A percentile compares a stretch with the other conserved stretches of the same genome.
Evolutionary conservation across 2,329 filamentous ascomycete species (phyloP).

Genomic region (Berkeleyomyces basicola): DNA sequence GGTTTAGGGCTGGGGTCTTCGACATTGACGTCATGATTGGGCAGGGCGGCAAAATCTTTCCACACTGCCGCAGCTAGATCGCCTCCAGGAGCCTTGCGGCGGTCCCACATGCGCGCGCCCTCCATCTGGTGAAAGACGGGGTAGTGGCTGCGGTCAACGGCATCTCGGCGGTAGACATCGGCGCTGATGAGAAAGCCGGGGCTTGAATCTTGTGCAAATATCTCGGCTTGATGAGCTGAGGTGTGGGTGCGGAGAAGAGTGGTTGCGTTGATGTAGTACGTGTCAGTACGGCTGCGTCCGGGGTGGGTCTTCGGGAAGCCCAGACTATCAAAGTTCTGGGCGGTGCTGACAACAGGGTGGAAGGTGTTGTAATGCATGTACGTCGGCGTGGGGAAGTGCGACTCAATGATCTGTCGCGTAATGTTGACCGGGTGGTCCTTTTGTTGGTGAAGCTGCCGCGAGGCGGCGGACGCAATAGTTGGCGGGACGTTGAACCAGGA

Average conservation of each 20-base stretch:
- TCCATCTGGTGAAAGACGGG: constrained; percentile 99
- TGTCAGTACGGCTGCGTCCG: constrained; percentile 74
- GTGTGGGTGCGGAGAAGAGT: constrained; percentile 88
- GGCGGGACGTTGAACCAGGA: constrained; percentile 71
- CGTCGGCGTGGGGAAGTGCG: constrained; percentile 56
- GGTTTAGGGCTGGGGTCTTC: constrained; percentile 70
- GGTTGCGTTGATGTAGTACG: constrained; percentile 79
- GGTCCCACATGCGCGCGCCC: constrained; percentile 78
- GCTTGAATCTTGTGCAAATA: constrained; percentile 55
- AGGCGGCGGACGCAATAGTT: constrained; percentile 57
- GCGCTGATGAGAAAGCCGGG: constrained; percentile 80
- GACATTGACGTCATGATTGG: constrained; percentile 57
- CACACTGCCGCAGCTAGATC: constrained; percentile 50
- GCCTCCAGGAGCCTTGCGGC: constrained; percentile 34
- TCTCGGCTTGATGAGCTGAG: constrained; percentile 76
- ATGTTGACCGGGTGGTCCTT: constrained; percentile 80
- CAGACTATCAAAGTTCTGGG: constrained; percentile 92
- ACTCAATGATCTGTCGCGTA: constrained; percentile 83
- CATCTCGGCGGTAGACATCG: constrained; percentile 90
- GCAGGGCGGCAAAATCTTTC: constrained; percentile 53
- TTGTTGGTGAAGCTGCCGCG: constrained; percentile 74
- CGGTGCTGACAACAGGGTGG: constrained; percentile 66
- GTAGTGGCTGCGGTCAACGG: constrained; percentile 88
- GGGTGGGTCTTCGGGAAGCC: constrained; percentile 81
- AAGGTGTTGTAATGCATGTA: constrained; percentile 66